Conservation (phyloP, 2,329 filamentous ascomycete genomes). For the Fusarium incarnatum region DNA sequence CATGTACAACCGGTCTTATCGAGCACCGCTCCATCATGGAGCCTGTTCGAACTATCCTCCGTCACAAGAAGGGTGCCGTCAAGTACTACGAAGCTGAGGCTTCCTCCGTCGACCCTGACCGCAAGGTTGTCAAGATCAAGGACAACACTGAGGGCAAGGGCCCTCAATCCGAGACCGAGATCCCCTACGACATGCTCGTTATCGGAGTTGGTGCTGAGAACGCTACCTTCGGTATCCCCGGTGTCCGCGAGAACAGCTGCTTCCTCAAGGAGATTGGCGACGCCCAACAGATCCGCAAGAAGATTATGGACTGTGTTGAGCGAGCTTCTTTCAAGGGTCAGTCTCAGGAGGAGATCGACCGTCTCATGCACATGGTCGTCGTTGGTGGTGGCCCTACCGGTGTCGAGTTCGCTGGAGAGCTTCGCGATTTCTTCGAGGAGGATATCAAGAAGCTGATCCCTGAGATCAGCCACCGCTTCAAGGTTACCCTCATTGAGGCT, state of each 20-base stretch:
- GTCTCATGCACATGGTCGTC: conserved; percentile 97
- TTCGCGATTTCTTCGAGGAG: conserved; percentile 98
- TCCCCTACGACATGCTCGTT: conserved; percentile 98
- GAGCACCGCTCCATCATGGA: conserved; percentile 99
- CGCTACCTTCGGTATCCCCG: conserved; percentile 96
- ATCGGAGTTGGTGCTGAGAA: conserved; percentile 98
- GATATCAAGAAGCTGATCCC: conserved; percentile 99
- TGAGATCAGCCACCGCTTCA: conserved; percentile 93
- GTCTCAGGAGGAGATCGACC: conserved; percentile 85
- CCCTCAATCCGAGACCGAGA: conserved; percentile 82
- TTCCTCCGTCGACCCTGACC: conserved; percentile 92
- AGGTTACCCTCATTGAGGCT: conserved; percentile 96
- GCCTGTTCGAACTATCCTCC: conserved; percentile 93
- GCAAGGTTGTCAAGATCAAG: conserved; percentile 87
- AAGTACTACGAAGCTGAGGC: conserved; percentile 99
- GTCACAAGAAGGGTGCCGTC: conserved; percentile 92
- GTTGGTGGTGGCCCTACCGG: conserved; percentile 94
- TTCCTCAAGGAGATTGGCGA: conserved; percentile 99
- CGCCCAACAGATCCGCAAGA: conserved; percentile 95
- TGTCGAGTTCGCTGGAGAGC: conserved; percentile 97
- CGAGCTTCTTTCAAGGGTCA: conserved; percentile 99
- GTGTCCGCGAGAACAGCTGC: conserved; percentile 93
- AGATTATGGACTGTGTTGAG: conserved; percentile 99
- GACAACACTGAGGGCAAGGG: conserved; percentile 96
- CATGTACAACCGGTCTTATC: conserved; percentile 96